Base-by-base conservation (phyloP, 768 basidiomycete species). In the Collybia sordida region DNA sequence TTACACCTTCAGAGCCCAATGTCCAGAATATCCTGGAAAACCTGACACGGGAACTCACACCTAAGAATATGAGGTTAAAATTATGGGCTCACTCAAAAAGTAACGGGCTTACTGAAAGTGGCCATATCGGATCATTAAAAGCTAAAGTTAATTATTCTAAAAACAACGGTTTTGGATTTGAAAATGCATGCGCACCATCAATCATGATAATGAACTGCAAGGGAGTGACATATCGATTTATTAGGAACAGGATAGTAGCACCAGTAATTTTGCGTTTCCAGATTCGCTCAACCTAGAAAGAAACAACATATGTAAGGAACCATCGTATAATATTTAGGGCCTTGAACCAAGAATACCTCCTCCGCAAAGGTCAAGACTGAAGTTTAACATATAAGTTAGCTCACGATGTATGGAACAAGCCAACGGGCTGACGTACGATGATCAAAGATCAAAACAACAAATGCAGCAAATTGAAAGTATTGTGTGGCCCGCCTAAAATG, bases 141-240 rank as follows among this genome's bases (percentile, higher is more conserved):
- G 62, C 64, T 65, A 27, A 5, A 19, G 9, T 47, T 24, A 35
- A 24, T 18, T 23, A 18, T 24, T 45, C 22, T 21, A 37, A 19
- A 9, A 17, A 18, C 3, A 43, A 6, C 23, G 4, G n/a, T 2
- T 4, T 42, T 14, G 27, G 17, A 6, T 9, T 35, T 17, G 19
- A 24, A 21, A 4, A 14, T 23, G 9, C 21, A 18, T n/a, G 35
- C 59, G 12, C 36, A 66, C 64, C 63, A 28, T 55, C 38, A 6
- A 66, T 35, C 8, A 64, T 55, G 3, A 64, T 48, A 37, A 64
- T 59, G 38, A 65, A 66, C 34, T 63, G 59, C 0, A 65, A 31
- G 4, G 61, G 62, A 9, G 63, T 65, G 25, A 57, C 47, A 52
- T 67, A 68, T 11, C 67, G 60, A 45, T 65, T 67, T 21, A 68